These are phyloP conservation scores for Thalassiosira hispida DNA, from an alignment of 352 stramenopile species.

Conservation along the genomic window DNA sequence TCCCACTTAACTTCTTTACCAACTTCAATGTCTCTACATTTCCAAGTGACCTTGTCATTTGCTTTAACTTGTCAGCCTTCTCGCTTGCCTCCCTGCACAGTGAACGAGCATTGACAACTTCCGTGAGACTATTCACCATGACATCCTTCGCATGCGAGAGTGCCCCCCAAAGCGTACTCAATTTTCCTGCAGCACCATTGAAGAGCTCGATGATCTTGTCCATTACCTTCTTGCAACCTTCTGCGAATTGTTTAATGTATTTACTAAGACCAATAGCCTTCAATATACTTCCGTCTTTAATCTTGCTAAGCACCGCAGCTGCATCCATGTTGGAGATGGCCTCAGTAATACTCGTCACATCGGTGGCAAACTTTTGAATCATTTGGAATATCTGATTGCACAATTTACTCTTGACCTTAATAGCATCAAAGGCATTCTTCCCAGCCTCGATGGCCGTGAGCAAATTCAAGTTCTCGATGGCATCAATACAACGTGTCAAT, in stretches of 20 bases:
- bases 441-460: conserved; percentile 41
- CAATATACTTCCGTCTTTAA: conserved; percentile 39
- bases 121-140: conserved; percentile 28
- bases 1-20: conserved; percentile 2
- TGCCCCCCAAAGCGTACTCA: conserved; percentile 35
- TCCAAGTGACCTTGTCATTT: neutral
- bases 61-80: conserved; percentile 14
- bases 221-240: conserved; percentile 27
- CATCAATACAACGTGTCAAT: conserved; percentile 35
- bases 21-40: conserved; percentile 17
- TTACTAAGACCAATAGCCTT: conserved; percentile 27
- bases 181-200: conserved; percentile 29
- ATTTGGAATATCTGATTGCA: conserved; percentile 37
- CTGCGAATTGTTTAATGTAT: conserved; percentile 37
- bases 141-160: conserved; percentile 37
- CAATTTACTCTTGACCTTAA: conserved; percentile 30
- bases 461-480: conserved; percentile 36
- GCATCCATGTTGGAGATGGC: conserved; percentile 30
- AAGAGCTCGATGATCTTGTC: conserved; percentile 35
- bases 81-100: conserved; percentile 23
- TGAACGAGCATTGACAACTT: conserved; percentile 28
- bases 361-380: conserved; percentile 28
- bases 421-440: conserved; percentile 34
- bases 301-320: conserved; percentile 19
- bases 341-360: conserved; percentile 23